Base-by-base conservation (phyloP, 805 yeast genomes). In the Metschnikowia shivogae region DNA sequence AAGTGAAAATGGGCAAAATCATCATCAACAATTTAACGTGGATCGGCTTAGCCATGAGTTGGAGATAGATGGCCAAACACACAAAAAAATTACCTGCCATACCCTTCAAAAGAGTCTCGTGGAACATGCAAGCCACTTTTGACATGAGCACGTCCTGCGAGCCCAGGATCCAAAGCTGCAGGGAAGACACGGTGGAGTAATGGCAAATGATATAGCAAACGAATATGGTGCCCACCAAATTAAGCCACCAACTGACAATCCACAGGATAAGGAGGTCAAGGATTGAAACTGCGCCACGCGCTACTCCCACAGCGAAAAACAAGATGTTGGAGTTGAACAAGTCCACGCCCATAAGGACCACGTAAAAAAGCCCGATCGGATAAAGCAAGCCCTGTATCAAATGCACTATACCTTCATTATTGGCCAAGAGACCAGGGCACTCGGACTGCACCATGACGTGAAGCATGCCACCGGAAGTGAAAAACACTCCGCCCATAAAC, bases 21-120 rank as follows among this genome's bases (percentile, higher is more conserved):
- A 86, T 76, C 68, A 84, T 64, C 5, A 83, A 38, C 26, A 83
- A 70, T 54, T 84, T 85, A 30, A 87, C 95, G 58, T 87, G 95
- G 8, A 82, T 58, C 0, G 95, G 95, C 57, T 83, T 84, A 6
- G 85, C 86, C 81, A 86, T 77, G 34, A 87, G 66, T 58, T 86
- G 95, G 38, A 86, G 64, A 63, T 84, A 86, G 7, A 86, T 81
- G 1, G 89, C 95, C 26, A 86, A 64, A 44, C 84, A 78, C 22
- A 87, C 95, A 55, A 73, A 83, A 58, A 86, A 86, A 62, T 87
- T 87, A 28, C 93, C 89, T 1, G 85, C 89, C 31, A 84, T 73
- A 7, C 80, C 87, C 55, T 78, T 82, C n/a, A 87, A 50, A 39
- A 87, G 73, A 0, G 84, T 83, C 55, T 86, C 73, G 45, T 77